phyloP scores from a whole-genome alignment of 495 filamentous ascomycete genomes.

The Penicillium flavigenum region DNA sequence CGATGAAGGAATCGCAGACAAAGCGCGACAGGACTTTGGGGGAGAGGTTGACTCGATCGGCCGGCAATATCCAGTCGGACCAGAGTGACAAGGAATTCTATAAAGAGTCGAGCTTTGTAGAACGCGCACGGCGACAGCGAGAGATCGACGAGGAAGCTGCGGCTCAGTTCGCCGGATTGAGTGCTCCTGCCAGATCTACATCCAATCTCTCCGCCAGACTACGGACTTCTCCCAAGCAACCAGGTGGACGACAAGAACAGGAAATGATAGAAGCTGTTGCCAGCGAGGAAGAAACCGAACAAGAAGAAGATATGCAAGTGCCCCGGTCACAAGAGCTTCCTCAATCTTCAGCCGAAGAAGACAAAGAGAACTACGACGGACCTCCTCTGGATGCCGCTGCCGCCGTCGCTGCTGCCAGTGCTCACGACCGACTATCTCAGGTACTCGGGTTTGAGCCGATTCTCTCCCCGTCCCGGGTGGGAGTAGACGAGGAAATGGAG shows the following conservation, averaged over 20 bases:
- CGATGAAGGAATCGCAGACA: constrained; percentile 53
- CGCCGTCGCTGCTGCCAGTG: constrained; percentile 33
- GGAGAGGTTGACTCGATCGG: constrained; percentile 43
- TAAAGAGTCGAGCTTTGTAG: constrained; percentile 45
- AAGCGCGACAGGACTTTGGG: constrained; percentile 34
- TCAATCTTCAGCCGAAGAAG: constrained; percentile 42
- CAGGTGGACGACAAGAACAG: constrained; percentile 8
- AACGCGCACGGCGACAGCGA: constrained; percentile 37
- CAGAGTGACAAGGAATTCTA: constrained; percentile 49
- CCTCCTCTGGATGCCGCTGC: constrained; percentile 29
- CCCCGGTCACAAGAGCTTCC: constrained; percentile 29
- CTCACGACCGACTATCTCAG: constrained; percentile 45
- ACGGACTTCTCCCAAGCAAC: constrained; percentile 11
- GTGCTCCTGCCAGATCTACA: constrained; percentile 34
- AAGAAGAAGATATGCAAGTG: constrained; percentile 44
- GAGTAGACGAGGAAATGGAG: constrained; percentile 6
- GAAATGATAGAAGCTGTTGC: constrained; percentile 21
- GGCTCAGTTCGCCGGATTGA: constrained; percentile 42
- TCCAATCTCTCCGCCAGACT: neutral
- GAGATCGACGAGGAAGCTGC: constrained; percentile 39
- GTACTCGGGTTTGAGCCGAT: constrained; percentile 35
- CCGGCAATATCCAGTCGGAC: constrained; percentile 37
- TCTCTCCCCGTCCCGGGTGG: constrained; percentile 14
- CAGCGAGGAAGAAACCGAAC: constrained; percentile 55
- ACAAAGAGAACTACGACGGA: constrained; percentile 51